A percentile compares a stretch with the other conserved stretches of the same genome.
Evolutionary conservation across 2,329 filamentous ascomycete genomes (phyloP).

Genomic region (Aspergillus tanneri): DNA sequence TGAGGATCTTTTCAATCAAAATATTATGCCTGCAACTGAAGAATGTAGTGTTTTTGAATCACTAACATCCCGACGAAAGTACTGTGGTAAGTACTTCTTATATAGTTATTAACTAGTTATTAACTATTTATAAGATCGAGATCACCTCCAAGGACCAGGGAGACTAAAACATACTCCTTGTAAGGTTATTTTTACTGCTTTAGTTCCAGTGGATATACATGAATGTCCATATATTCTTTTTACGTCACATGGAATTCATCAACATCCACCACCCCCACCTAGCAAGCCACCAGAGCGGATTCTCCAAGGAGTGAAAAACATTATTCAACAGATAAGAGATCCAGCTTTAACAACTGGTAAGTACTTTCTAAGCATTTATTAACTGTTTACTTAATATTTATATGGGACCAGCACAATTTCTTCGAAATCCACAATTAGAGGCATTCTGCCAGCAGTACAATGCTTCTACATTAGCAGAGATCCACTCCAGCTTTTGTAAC

Average conservation of each 20-base stretch:
- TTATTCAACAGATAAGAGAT: constrained; percentile 2
- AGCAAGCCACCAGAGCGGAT: constrained; percentile 11
- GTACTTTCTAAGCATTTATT: constrained; percentile 6
- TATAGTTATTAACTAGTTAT: too few relatives aligned
- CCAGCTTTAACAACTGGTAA: constrained; percentile 6
- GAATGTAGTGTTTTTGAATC: too few relatives aligned
- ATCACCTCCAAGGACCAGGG: constrained; percentile 11
- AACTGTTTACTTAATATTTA: constrained; percentile 2
- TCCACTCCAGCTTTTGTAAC: constrained; percentile 10
- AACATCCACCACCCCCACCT: constrained; percentile 15
- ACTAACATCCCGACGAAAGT: too few relatives aligned
- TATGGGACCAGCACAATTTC: constrained; percentile 9
- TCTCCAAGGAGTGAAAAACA: not conserved
- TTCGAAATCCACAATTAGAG: constrained; percentile 9
- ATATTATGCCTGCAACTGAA: too few relatives aligned
- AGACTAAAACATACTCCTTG: constrained; percentile 5
- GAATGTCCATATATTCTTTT: constrained; percentile 12
- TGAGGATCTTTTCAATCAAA: too few relatives aligned
- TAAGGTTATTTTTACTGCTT: constrained; percentile 12
- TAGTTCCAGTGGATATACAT: constrained; percentile 11
- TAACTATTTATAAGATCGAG: too few relatives aligned
- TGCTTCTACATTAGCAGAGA: constrained; percentile 10
- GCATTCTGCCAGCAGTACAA: constrained; percentile 11
- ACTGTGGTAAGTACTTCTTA: too few relatives aligned
- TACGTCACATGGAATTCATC: constrained; percentile 12